Percentiles rank a stretch among this genome's conserved stretches.
phyloP scores from a whole-genome alignment of 441 rosid species.

The Sinapis alba region DNA sequence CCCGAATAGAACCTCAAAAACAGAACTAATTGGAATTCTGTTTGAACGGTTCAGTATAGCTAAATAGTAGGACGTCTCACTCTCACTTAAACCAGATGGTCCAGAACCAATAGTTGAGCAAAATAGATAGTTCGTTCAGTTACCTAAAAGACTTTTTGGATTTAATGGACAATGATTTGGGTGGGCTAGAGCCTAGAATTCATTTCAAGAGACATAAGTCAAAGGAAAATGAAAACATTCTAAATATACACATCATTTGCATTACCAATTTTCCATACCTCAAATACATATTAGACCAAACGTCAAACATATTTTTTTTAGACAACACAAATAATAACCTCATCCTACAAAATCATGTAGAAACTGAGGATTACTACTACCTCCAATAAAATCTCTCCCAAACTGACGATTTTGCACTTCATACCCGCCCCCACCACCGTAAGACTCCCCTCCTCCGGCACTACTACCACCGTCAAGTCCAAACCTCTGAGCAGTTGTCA shows the following conservation, averaged over 20 bases:
- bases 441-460: conserved; percentile 37
- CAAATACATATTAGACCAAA: conserved; percentile 15
- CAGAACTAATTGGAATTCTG: not conserved
- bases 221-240: conserved; percentile 10
- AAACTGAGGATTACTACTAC: conserved; percentile 51
- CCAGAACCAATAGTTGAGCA: not conserved
- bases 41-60: not conserved
- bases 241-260: conserved; percentile 35
- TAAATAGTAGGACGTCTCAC: not conserved
- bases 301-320: conserved; percentile 2
- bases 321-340: conserved; percentile 29
- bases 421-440: conserved; percentile 54
- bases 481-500: conserved; percentile 67
- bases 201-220: not conserved
- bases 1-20: not conserved
- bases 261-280: conserved; percentile 22
- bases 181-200: not conserved
- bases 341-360: conserved; percentile 84
- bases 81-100: not conserved
- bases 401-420: conserved; percentile 67
- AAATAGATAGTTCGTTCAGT: not conserved
- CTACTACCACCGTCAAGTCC: conserved; percentile 60
- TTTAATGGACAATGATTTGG: not conserved
- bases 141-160: not conserved
- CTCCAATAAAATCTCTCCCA: conserved; percentile 64